A percentile compares a stretch with the other conserved stretches of the same genome.
Conservation (phyloP, 2,329 filamentous ascomycete genomes). For the Pyrenochaeta sp. region DNA sequence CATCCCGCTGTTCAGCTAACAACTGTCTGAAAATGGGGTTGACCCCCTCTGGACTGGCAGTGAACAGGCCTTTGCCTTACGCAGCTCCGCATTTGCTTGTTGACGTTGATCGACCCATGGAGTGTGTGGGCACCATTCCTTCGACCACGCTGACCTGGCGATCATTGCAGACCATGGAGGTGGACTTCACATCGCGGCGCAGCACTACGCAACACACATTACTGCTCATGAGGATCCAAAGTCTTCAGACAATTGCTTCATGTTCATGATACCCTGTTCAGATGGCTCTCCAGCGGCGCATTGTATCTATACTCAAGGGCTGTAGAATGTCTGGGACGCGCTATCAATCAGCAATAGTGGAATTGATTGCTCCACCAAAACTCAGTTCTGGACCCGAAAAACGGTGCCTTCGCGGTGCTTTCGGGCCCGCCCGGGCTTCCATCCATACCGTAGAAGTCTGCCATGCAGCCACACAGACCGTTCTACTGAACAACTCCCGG, state of each 20-base stretch:
- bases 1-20: slow-evolving; percentile 3
- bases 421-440: slow-evolving; percentile 19
- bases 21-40: slow-evolving; percentile 6
- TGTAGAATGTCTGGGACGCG: not conserved
- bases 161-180: not conserved
- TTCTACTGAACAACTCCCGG: slow-evolving; percentile 5
- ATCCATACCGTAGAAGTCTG: slow-evolving; percentile 17
- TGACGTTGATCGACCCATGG: slow-evolving; percentile 6
- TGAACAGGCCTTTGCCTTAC: not conserved
- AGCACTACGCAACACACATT: not conserved
- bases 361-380: not conserved
- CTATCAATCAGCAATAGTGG: not conserved
- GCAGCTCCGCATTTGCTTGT: slow-evolving; percentile 1
- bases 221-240: not conserved
- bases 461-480: slow-evolving; percentile 8
- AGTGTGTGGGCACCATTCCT: not conserved
- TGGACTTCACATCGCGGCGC: not conserved
- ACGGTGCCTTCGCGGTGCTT: slow-evolving; percentile 20
- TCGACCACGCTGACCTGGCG: slow-evolving; percentile 2
- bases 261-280: not conserved
- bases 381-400: slow-evolving; percentile 11
- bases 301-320: not conserved
- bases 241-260: not conserved
- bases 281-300: not conserved
- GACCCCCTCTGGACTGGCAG: not conserved